These are phyloP conservation scores for Metarhizium guizhouense DNA, from an alignment of 2,329 filamentous ascomycete species.

Conservation along the genomic window DNA sequence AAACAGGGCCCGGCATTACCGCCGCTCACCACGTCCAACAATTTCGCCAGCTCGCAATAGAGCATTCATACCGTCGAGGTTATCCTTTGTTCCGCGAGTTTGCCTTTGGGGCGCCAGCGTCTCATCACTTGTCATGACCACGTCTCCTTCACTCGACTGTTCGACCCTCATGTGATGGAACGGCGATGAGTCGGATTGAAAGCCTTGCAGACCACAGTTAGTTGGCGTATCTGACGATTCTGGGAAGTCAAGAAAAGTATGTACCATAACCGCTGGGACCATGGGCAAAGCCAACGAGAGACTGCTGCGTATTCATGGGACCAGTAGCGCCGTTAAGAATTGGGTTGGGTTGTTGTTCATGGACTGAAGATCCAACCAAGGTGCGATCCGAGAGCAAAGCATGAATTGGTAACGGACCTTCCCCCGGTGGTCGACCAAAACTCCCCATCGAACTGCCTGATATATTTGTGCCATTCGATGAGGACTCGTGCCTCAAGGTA, in stretches of 20 bases:
- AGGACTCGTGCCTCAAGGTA: conserved; percentile 35
- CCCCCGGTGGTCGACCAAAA: conserved; percentile 33
- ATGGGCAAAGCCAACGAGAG: conserved; percentile 13
- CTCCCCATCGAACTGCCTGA: conserved; percentile 29
- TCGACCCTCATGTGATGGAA: conserved; percentile 23
- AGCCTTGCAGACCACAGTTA: conserved; percentile 22
- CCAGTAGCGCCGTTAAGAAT: conserved; percentile 1
- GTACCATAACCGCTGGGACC: conserved; percentile 27
- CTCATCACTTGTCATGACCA: conserved; percentile 21
- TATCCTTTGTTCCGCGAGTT: conserved; percentile 13
- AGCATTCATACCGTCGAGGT: conserved; percentile 50
- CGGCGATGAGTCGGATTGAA: conserved; percentile 23
- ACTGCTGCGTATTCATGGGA: conserved; percentile 16
- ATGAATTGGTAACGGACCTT: conserved; percentile 45
- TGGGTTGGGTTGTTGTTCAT: conserved; percentile 10
- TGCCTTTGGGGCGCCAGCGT: conserved; percentile 9
- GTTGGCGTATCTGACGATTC: conserved; percentile 11
- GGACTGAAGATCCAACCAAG: conserved; percentile 9
- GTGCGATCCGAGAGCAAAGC: conserved; percentile 37
- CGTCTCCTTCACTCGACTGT: conserved; percentile 19
- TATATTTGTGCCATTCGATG: conserved; percentile 32
- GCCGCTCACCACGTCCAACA: conserved; percentile 34
- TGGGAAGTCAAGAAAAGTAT: conserved; percentile 9
- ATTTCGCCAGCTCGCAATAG: conserved; percentile 51
- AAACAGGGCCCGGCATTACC: conserved; percentile 7